A percentile compares a stretch with the other conserved stretches of the same genome.
These are phyloP conservation scores for Wallacemonas rigidus DNA, from an alignment of 208 protist genomes.

Conservation along the genomic window DNA sequence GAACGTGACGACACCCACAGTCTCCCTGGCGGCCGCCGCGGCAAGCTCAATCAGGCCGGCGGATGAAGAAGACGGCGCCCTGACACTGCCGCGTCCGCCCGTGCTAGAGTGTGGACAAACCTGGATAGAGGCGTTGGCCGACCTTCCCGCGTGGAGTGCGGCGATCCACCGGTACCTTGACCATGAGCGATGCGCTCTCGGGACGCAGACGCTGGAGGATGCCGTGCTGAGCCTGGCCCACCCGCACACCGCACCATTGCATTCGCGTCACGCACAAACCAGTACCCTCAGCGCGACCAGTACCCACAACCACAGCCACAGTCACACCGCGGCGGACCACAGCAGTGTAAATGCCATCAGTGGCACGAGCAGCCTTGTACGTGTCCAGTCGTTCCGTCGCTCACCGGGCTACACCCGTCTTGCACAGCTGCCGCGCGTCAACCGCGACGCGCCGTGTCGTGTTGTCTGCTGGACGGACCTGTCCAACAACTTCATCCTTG, in stretches of 20 bases:
- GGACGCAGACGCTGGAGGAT: slow-evolving; percentile 15
- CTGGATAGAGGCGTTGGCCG: neutral
- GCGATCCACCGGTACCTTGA: neutral
- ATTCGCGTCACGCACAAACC: neutral
- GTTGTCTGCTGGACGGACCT: slow-evolving; percentile 84
- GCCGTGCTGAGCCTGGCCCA: slow-evolving; percentile 2
- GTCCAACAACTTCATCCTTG: slow-evolving; percentile 78
- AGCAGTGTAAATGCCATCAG: neutral
- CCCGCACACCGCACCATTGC: neutral
- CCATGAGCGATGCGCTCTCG: neutral
- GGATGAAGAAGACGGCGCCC: no score
- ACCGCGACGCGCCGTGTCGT: slow-evolving; percentile 1
- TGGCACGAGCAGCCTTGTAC: slow-evolving; percentile 3
- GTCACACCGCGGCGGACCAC: neutral
- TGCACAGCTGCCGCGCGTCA: neutral
- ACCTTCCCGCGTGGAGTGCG: neutral
- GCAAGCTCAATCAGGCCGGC: neutral
- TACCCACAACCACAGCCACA: neutral
- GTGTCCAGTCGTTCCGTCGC: neutral
- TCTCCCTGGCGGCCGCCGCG: neutral
- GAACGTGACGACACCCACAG: neutral
- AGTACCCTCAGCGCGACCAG: neutral
- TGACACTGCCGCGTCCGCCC: neutral
- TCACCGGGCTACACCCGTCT: slow-evolving; percentile 4
- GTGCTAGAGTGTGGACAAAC: neutral